Base-by-base conservation (phyloP, 768 basidiomycete genomes). In the Xerocomellus chrysenteron region DNA sequence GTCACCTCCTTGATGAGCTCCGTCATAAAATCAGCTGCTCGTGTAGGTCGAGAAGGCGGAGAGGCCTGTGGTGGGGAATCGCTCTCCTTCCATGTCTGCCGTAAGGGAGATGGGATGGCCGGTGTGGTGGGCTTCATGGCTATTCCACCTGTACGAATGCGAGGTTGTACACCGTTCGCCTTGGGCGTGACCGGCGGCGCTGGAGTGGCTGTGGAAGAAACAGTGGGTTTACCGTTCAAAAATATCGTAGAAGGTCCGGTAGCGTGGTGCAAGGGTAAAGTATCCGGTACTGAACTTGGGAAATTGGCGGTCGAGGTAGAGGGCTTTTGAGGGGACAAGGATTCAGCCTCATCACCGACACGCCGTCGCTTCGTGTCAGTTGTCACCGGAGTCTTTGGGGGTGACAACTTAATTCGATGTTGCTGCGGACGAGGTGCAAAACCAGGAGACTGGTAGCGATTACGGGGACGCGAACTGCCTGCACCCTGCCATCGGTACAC, bases 401-500 rank as follows among this genome's bases (percentile, higher is more conserved):
- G 74, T 14, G 74, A 72, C 10, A 79, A 50, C 60, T 71, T 79
- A 56, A 81, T 79, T 57, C 74, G 76, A 39, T 80, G 69, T 35
- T 79, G 74, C 43, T 77, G 64, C 17, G 80, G 72, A 13, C 82
- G 75, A 21, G 84, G 76, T 5, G 85, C 82, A 65, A 92, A 90
- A 5, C 84, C 86, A 45, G 89, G 88, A 10, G 88, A 89, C 50
- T 82, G 80, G 66, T 84, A 88, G 42, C 88, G 84, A 68, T 88
- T 90, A 46, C 81, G 81, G 19, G 77, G 74, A 62, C 80, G 84
- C 13, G 90, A 83, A 62, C 87, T 90, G 42, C 89, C 88, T 33
- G 76, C 86, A n/a, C 90, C 90, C 60, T 85, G 80, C 86, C 86
- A 90, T 47, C 79, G 78, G 70, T 87, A 87, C 35, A 74, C 65